Evolutionary conservation across 1,284 basidiomycete genomes (phyloP).

Genomic region (Puccinia hordei): DNA sequence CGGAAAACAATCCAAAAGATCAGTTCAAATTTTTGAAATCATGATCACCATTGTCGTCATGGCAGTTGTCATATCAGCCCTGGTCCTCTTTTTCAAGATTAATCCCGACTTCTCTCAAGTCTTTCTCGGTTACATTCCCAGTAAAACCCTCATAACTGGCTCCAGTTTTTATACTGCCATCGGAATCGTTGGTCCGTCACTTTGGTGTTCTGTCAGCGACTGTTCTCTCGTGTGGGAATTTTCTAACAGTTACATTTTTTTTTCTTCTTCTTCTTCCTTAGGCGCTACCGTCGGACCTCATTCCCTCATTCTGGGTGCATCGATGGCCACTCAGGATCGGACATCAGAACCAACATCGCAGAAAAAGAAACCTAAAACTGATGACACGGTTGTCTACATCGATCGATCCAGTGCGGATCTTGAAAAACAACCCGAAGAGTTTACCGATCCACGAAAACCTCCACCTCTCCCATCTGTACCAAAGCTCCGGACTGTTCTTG

Average conservation of each 20-base stretch:
- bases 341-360: background rate
- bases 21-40: slow-evolving; percentile 41
- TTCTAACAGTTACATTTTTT: too few species aligned
- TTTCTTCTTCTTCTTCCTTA: background rate
- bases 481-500: background rate
- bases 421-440: slow-evolving; percentile 15
- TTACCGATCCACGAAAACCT: background rate
- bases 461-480: background rate
- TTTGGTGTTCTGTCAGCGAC: background rate
- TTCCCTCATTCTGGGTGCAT: slow-evolving; percentile 37
- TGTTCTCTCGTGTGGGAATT: background rate
- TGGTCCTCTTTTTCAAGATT: slow-evolving; percentile 43
- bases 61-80: slow-evolving; percentile 37
- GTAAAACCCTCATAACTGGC: slow-evolving; percentile 11
- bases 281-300: slow-evolving; percentile 48
- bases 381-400: background rate
- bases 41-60: slow-evolving; percentile 39
- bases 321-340: slow-evolving; percentile 40
- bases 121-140: slow-evolving; percentile 31
- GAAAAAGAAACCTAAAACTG: background rate
- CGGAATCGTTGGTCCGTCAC: slow-evolving; percentile 38
- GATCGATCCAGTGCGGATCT: background rate
- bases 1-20: slow-evolving; percentile 24
- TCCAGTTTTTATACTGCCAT: slow-evolving; percentile 39
- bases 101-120: slow-evolving; percentile 29